These are phyloP conservation scores for Bimuria novae-zelandiae DNA, from an alignment of 2,329 filamentous ascomycete species.

Conservation along the genomic window DNA sequence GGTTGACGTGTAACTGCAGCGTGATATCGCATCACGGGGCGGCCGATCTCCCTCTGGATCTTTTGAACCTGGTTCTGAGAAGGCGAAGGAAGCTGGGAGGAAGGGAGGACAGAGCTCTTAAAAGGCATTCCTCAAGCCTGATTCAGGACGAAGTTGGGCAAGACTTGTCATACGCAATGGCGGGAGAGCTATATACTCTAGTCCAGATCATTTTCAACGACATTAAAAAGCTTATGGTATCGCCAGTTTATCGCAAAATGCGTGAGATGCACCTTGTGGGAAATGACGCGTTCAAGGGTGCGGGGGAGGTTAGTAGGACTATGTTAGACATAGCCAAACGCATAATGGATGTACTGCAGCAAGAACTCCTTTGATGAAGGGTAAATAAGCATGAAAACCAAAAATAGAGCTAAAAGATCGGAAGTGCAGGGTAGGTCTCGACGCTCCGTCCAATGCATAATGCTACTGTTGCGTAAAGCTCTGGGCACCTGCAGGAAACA, in stretches of 20 bases:
- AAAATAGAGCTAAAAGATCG: background rate
- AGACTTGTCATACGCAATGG: too few species aligned
- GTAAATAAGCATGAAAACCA: background rate
- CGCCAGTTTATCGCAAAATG: constrained; percentile 10
- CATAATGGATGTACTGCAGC: background rate
- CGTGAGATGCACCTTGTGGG: constrained; percentile 2
- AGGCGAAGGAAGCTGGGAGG: constrained; percentile 58
- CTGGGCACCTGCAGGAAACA: too few species aligned
- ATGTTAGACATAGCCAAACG: constrained; percentile 7
- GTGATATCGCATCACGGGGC: constrained; percentile 61
- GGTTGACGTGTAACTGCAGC: constrained; percentile 40
- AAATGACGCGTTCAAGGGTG: constrained; percentile 5
- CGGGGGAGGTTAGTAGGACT: constrained; percentile 5
- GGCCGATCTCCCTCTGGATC: constrained; percentile 59
- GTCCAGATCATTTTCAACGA: constrained; percentile 17
- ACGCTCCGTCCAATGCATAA: too few species aligned
- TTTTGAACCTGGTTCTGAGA: constrained; percentile 59
- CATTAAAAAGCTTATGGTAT: constrained; percentile 12
- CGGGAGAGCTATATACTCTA: constrained; percentile 5
- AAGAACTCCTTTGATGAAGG: background rate
- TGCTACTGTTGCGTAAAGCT: too few species aligned
- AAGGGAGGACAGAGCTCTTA: constrained; percentile 53
- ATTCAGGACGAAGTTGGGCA: too few species aligned
- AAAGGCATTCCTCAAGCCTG: too few species aligned
- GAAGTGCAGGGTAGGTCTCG: too few species aligned